Evolutionary conservation across 2,329 filamentous ascomycete species (phyloP).

Genomic region (Fusarium sp.): DNA sequence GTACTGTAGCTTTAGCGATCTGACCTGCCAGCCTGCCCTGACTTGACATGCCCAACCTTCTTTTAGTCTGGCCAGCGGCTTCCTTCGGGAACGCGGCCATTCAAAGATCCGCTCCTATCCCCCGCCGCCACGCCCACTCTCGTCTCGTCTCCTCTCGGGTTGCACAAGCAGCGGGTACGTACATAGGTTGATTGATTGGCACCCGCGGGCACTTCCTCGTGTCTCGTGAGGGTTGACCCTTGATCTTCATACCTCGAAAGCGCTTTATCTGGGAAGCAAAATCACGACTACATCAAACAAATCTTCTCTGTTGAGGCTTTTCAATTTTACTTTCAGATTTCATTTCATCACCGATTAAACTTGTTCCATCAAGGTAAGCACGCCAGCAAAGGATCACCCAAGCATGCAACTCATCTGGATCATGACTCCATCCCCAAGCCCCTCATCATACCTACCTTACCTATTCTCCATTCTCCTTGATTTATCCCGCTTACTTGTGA

Average conservation of each 20-base stretch:
- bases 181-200: neutral
- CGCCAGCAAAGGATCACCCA: conserved; percentile 15
- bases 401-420: conserved; percentile 26
- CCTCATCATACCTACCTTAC: conserved; percentile 26
- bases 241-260: conserved; percentile 12
- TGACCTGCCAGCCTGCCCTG: neutral
- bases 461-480: neutral
- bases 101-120: conserved; percentile 48
- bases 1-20: too few species aligned
- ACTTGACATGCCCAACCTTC: neutral
- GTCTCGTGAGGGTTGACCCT: conserved; percentile 34
- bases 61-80: conserved; percentile 19
- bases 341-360: neutral
- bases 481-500: conserved; percentile 12
- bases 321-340: neutral
- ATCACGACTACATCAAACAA: neutral
- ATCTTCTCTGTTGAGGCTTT: neutral
- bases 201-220: conserved; percentile 13
- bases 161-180: neutral
- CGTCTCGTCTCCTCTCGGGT: neutral
- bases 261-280: neutral
- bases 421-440: conserved; percentile 39
- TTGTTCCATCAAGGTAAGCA: conserved; percentile 36
- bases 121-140: conserved; percentile 18
- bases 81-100: conserved; percentile 46